Conservation (phyloP, 2,329 filamentous ascomycete genomes). For the Fusarium fujikuroi region DNA sequence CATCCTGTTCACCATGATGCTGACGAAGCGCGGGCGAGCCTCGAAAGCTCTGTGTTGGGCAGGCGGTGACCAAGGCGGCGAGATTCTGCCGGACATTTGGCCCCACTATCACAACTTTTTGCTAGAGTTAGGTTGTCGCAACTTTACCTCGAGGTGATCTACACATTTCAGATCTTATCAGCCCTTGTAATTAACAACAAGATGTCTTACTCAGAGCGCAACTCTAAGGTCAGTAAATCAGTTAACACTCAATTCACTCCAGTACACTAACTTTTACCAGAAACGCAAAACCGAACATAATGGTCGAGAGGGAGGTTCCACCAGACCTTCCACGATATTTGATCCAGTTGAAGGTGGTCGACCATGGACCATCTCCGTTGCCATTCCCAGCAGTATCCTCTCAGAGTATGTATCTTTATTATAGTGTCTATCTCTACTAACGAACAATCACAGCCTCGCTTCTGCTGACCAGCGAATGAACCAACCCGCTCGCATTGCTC, state of each 20-base stretch:
- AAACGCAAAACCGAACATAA: slow-evolving; percentile 62
- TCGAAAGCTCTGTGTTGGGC: slow-evolving; percentile 10
- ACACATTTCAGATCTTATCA: slow-evolving; percentile 2
- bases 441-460: slow-evolving; percentile 62
- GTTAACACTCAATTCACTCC: background rate
- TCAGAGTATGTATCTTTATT: slow-evolving; percentile 66
- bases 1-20: slow-evolving; percentile 29
- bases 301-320: slow-evolving; percentile 58
- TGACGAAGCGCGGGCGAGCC: slow-evolving; percentile 29
- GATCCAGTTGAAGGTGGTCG: slow-evolving; percentile 70
- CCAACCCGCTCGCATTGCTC: slow-evolving; percentile 79
- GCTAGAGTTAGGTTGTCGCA: slow-evolving; percentile 2
- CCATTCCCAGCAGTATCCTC: slow-evolving; percentile 81
- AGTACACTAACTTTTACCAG: slow-evolving; percentile 47
- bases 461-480: slow-evolving; percentile 80
- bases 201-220: slow-evolving; percentile 50
- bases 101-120: slow-evolving; percentile 39
- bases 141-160: slow-evolving; percentile 4
- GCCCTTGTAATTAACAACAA: background rate
- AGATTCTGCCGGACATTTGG: slow-evolving; percentile 46
- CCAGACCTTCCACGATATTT: slow-evolving; percentile 76
- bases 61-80: slow-evolving; percentile 38
- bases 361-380: slow-evolving; percentile 79
- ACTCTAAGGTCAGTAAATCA: slow-evolving; percentile 45
- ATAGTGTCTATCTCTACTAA: background rate